These are phyloP conservation scores for Thalassiosira gravida DNA, from an alignment of 352 stramenopile genomes.

Conservation along the genomic window DNA sequence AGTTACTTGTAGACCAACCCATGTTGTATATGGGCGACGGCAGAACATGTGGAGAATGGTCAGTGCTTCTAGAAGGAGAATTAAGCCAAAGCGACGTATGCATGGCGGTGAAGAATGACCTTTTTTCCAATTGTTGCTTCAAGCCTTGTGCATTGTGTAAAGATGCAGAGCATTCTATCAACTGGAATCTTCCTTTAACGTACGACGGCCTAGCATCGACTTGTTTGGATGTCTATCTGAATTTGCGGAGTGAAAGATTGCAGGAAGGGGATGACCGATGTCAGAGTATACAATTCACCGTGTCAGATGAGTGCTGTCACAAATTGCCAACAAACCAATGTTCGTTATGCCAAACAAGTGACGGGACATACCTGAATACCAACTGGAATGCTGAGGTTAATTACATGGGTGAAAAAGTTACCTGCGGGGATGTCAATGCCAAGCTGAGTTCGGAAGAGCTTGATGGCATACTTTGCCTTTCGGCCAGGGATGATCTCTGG, in stretches of 20 bases:
- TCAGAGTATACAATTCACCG: slow-evolving; percentile 50
- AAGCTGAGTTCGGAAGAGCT: slow-evolving; percentile 60
- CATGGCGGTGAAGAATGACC: slow-evolving; percentile 46
- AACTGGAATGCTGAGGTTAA: slow-evolving; percentile 64
- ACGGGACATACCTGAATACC: slow-evolving; percentile 64
- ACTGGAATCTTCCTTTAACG: slow-evolving; percentile 56
- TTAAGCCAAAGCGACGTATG: slow-evolving; percentile 61
- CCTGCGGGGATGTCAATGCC: slow-evolving; percentile 66
- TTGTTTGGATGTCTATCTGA: slow-evolving; percentile 63
- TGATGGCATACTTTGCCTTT: slow-evolving; percentile 52
- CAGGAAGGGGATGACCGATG: slow-evolving; percentile 57
- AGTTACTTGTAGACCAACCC: slow-evolving; percentile 46
- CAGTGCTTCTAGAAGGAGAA: slow-evolving; percentile 45
- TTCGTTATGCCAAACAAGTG: slow-evolving; percentile 54
- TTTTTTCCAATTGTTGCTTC: slow-evolving; percentile 61
- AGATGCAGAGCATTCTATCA: slow-evolving; percentile 44
- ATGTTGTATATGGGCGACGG: slow-evolving; percentile 47
- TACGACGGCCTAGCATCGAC: slow-evolving; percentile 58
- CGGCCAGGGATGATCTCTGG: slow-evolving; percentile 50
- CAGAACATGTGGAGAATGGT: slow-evolving; percentile 56
- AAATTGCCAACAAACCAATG: slow-evolving; percentile 63
- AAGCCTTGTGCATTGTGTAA: slow-evolving; percentile 59
- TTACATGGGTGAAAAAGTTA: slow-evolving; percentile 47
- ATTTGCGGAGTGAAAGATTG: slow-evolving; percentile 54
- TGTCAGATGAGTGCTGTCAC: slow-evolving; percentile 59